Evolutionary conservation across 1,284 basidiomycete species (phyloP), one percentile per base, ranked within the genome.

Genomic region (Bjerkandera adusta): DNA sequence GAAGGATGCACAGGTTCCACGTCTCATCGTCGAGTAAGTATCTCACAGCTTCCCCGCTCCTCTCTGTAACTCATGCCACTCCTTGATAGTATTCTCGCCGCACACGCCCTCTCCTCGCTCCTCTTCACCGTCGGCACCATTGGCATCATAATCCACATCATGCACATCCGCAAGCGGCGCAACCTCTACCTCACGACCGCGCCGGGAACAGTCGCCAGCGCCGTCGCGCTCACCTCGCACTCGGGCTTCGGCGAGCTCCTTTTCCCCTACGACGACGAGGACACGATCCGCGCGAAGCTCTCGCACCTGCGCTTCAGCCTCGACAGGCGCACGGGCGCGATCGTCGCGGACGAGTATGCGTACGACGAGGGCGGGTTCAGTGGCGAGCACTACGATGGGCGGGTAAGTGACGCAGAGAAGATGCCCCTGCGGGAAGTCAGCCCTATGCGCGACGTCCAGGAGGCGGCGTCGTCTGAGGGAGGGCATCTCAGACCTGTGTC

Each of bases 241-340:
- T 81, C 79, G 26, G 82, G 81, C 22, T 83, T 82, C 49, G 83
- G 81, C 22, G 70, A 79, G 36, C 67, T 81, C 11, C 61, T 84
- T n/a, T 56, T 74, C 18, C 83, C 83, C 0, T 82, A 79, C 47
- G 81, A 85, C 57, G 63, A 75, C 43, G 62, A 69, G 33, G 39
- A 49, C 22, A 64, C 62, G 5, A 64, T 85, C 26, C 63, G 67
- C 26, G 59, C 64, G 39, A 83, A 77, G 52, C 62, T 85, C 25
- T 59, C 63, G n/a, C 73, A 72, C 2, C 54, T 85, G 42, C 65
- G 64, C n/a, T 85, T 85, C 65, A 58, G 71, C 25, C 54, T 86
- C 39, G 83, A 85, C 55, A 60, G 56, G 42, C 62, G 76, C 32
- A 83, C 83, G 0, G 83, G 83, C 20, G 82, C 79, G 12, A 77